Evolutionary conservation across 495 filamentous ascomycete species (phyloP), one percentile per base, ranked within the genome.

Genomic region (Endocarpon pusillum): DNA sequence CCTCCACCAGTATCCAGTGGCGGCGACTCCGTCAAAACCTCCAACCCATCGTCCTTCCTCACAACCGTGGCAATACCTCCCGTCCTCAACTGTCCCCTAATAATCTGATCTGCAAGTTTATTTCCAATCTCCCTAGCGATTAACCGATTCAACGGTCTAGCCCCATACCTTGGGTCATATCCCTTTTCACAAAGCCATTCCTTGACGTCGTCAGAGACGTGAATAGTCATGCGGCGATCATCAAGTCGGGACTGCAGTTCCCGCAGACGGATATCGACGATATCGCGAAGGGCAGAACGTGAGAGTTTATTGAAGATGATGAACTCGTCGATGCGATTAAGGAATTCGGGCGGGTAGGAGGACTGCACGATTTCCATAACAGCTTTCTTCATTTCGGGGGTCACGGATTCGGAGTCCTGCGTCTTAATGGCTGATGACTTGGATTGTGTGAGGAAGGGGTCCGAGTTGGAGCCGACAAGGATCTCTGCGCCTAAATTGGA

Each of bases 301-400:
- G 79, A 83, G 2, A 94, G 69, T 6, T 85, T 70, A 48, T 78
- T 79, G 67, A 96, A 96, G 47, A 96, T 62, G 53, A 94, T 94
- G 59, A 96, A 94, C 35, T 91, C 85, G 54, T 96, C 89, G 34
- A 96, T 81, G 4, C 89, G 72, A 55, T 97, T 96, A 34, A 96
- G 66, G 62, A 96, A 97, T 49, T 96, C 87, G 9, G 91, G 89
- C 3, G 86, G 67, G 49, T 94, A 94, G 8, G 60, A 61, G 45
- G 57, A 39, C 10, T 75, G 58, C 2, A 97, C 84, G n/a, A 93
- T 72, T 49, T 93, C 77, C 71, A 96, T 79, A 25, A 96, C 83
- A 1, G 79, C 74, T 28, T 66, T 56, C 48, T 81, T 82, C 33
- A 79, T 69, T 1, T 71, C 67, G 0, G 69, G 61, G 14, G 74